These are phyloP conservation scores for Papilionanthe hybrid DNA, from an alignment of 116 monocot genomes.

Conservation along the genomic window DNA sequence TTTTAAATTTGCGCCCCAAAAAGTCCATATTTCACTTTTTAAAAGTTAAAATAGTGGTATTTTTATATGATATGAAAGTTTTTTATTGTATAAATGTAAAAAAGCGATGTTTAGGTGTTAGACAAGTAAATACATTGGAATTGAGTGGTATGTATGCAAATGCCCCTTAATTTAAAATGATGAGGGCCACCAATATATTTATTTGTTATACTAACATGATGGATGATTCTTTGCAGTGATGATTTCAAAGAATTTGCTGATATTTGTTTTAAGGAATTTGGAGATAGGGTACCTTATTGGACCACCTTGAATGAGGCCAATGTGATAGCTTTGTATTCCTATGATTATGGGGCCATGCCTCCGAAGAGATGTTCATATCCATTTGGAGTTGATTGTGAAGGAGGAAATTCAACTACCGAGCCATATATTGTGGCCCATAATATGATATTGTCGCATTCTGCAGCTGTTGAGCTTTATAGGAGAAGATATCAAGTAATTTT, in stretches of 20 bases:
- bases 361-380: slow-evolving; percentile 51
- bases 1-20: no score
- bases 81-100: no score
- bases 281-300: slow-evolving; percentile 4
- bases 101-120: no score
- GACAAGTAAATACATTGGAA: no score
- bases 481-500: neutral
- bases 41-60: no score
- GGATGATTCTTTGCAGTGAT: neutral
- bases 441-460: neutral
- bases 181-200: neutral
- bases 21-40: no score
- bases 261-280: slow-evolving; percentile 11
- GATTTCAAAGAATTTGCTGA: slow-evolving; percentile 2
- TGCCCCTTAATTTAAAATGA: no score
- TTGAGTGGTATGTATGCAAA: no score
- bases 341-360: slow-evolving; percentile 38
- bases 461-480: neutral
- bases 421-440: neutral
- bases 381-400: slow-evolving; percentile 30
- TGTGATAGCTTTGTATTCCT: slow-evolving; percentile 1
- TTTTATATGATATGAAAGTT: no score
- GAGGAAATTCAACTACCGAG: neutral
- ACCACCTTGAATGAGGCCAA: slow-evolving; percentile 7
- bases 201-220: no score